Conservation (phyloP, 1,139 yeast species). For the Geotrichum citri-aurantii region DNA sequence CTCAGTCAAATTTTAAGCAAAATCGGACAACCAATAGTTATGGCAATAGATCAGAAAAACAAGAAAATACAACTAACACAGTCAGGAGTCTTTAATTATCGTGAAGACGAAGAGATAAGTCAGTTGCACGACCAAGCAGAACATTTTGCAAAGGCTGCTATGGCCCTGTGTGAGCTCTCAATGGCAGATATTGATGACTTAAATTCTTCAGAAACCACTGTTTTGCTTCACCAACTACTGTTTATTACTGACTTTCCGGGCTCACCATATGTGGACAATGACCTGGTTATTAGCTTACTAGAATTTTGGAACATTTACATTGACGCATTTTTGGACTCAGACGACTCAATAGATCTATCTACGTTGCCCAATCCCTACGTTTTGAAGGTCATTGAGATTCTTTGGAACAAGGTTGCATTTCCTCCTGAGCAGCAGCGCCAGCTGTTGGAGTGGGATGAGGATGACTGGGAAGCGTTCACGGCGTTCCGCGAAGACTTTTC, state of each 20-base stretch:
- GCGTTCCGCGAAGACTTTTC: conserved; percentile 67
- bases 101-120: conserved; percentile 15
- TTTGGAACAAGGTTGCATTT: conserved; percentile 57
- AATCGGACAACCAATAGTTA: conserved; percentile 8
- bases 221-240: conserved; percentile 37
- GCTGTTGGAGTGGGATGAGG: conserved; percentile 26
- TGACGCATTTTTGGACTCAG: conserved; percentile 55
- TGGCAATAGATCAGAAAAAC: background rate
- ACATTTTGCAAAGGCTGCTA: conserved; percentile 6
- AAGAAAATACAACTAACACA: background rate
- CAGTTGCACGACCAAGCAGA: conserved; percentile 18
- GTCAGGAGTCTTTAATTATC: background rate
- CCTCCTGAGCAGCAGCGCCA: conserved; percentile 29
- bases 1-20: conserved; percentile 5
- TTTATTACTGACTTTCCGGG: conserved; percentile 57
- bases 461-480: conserved; percentile 49
- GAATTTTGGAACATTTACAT: conserved; percentile 78
- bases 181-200: conserved; percentile 7
- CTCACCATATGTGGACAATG: conserved; percentile 60
- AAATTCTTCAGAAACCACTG: conserved; percentile 5
- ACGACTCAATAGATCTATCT: conserved; percentile 35
- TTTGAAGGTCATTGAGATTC: conserved; percentile 45
- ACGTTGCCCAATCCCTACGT: conserved; percentile 36
- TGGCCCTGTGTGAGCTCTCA: conserved; percentile 14
- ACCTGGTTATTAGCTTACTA: conserved; percentile 57